These are phyloP conservation scores for Phoma herbarum DNA, from an alignment of 2,329 filamentous ascomycete genomes.

Conservation along the genomic window DNA sequence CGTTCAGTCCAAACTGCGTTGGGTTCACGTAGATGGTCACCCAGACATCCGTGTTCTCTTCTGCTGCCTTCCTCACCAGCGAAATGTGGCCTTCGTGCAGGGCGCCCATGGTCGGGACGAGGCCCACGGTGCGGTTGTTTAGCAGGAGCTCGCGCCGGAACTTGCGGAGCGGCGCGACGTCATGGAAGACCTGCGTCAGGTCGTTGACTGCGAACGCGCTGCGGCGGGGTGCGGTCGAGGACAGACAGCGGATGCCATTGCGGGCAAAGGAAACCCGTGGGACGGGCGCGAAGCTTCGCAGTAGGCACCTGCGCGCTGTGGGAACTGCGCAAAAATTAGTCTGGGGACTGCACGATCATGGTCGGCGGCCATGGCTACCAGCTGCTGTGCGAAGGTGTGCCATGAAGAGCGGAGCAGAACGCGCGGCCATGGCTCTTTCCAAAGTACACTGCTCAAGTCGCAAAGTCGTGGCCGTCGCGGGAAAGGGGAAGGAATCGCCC, in stretches of 20 bases:
- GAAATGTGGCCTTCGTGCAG: conserved; percentile 91
- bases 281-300: conserved; percentile 8
- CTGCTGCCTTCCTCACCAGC: conserved; percentile 82
- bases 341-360: conserved; percentile 20
- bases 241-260: conserved; percentile 32
- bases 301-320: conserved; percentile 10
- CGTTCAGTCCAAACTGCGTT: conserved; percentile 89
- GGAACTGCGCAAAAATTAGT: conserved; percentile 28
- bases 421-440: conserved; percentile 24
- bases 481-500: conserved; percentile 15
- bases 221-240: conserved; percentile 29
- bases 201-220: conserved; percentile 30
- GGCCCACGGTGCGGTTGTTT: conserved; percentile 76
- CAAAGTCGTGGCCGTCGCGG: conserved; percentile 13
- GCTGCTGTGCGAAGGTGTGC: conserved; percentile 29
- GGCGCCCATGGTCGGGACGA: conserved; percentile 98
- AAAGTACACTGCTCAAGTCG: conserved; percentile 3
- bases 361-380: conserved; percentile 24
- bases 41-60: conserved; percentile 85
- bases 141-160: conserved; percentile 73
- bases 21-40: conserved; percentile 97
- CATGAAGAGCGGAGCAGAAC: conserved; percentile 38
- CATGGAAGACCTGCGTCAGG: conserved; percentile 75
- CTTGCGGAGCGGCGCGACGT: conserved; percentile 74
- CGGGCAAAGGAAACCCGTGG: conserved; percentile 11